Percentiles rank a stretch among this genome's conserved stretches.
Evolutionary conservation across 495 filamentous ascomycete genomes (phyloP).

Genomic region (Articulospora tetracladia): DNA sequence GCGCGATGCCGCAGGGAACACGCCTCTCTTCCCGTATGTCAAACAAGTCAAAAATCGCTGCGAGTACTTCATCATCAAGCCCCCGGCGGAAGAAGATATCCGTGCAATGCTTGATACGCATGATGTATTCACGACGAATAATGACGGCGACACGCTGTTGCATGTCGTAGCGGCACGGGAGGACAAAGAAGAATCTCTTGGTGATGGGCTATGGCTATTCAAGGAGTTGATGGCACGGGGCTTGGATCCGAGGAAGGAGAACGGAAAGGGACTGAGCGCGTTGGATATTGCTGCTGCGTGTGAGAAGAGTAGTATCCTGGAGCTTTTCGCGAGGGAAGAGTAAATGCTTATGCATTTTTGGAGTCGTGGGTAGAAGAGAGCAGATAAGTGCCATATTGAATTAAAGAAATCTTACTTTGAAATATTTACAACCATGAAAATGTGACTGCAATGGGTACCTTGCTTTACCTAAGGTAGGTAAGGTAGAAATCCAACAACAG

Average conservation of each 20-base stretch:
- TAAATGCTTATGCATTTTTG: not conserved
- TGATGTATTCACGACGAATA: slow-evolving; percentile 26
- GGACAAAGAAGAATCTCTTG: not conserved
- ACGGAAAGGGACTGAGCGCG: slow-evolving; percentile 26
- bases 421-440: no score
- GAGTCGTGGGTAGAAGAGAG: not conserved
- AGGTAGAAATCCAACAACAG: no score
- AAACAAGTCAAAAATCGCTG: not conserved
- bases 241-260: slow-evolving; percentile 34
- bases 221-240: slow-evolving; percentile 25
- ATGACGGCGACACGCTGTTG: slow-evolving; percentile 28
- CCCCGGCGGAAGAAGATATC: not conserved
- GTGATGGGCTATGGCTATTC: slow-evolving; percentile 14
- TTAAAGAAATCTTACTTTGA: no score
- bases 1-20: slow-evolving; percentile 25
- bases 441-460: no score
- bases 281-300: slow-evolving; percentile 31
- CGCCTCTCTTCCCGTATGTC: slow-evolving; percentile 18
- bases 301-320: not conserved
- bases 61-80: not conserved
- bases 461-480: no score
- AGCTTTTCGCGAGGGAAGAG: not conserved
- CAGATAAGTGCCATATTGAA: not conserved
- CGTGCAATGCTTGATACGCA: not conserved
- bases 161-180: slow-evolving; percentile 28